Conservation (phyloP, 129 eudicot genomes). For the Helichrysum umbraculigerum region DNA sequence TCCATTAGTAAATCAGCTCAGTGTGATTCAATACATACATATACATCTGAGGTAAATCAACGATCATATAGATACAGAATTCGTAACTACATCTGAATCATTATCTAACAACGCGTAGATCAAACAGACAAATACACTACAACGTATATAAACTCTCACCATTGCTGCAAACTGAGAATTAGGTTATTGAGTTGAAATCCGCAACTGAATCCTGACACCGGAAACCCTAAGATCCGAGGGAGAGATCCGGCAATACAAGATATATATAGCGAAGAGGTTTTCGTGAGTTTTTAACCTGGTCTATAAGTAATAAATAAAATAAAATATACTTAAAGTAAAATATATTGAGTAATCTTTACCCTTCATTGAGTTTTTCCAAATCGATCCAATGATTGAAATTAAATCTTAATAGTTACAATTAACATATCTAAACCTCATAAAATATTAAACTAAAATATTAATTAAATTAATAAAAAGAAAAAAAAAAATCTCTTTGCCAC, state of each 20-base stretch:
- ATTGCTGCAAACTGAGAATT: conserved; percentile 5
- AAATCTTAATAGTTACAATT: no score
- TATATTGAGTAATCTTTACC: no score
- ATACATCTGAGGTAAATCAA: no score
- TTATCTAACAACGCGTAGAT: conserved; percentile 16
- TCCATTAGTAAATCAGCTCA: conserved; percentile 52
- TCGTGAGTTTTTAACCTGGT: no score
- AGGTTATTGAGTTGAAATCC: conserved; percentile 25
- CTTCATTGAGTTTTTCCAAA: no score
- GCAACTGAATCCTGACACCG: conserved; percentile 31
- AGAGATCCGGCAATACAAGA: conserved; percentile 35
- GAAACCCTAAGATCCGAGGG: conserved; percentile 47
- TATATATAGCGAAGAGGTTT: no score
- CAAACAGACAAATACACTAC: conserved; percentile 11
- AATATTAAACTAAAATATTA: no score
- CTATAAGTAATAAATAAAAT: no score
- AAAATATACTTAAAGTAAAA: no score
- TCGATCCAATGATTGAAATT: no score
- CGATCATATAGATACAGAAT: conserved; percentile 21
- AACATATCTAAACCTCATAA: not conserved
- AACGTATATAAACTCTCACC: conserved; percentile 6
- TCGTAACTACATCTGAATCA: conserved; percentile 47
- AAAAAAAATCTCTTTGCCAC: no score
- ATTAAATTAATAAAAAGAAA: no score
- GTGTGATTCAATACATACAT: not conserved